phyloP scores from a whole-genome alignment of 768 basidiomycete species.

The Boletus eberwhitei region DNA sequence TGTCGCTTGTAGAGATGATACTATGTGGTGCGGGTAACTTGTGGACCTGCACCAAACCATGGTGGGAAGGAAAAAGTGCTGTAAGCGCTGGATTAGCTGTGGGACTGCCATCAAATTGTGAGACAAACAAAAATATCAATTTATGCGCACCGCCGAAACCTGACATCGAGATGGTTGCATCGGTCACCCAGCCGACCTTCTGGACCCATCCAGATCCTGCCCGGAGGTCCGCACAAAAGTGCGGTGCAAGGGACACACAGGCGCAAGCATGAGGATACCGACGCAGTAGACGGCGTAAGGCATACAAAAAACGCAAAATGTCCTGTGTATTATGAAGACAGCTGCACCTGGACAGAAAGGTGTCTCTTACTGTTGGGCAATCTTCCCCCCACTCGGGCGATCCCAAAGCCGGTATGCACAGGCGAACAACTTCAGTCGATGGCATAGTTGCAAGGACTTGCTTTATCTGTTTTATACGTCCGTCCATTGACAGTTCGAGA shows the following conservation, averaged over 20 bases:
- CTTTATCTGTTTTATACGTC: slow-evolving; percentile 32
- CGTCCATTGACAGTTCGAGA: slow-evolving; percentile 15
- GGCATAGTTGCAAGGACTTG: slow-evolving; percentile 25
- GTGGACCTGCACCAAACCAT: slow-evolving; percentile 80
- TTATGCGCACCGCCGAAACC: slow-evolving; percentile 71
- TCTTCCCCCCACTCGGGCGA: slow-evolving; percentile 70
- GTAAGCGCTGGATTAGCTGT: slow-evolving; percentile 76
- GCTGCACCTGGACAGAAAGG: background rate
- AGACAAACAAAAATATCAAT: background rate
- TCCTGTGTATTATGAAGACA: slow-evolving; percentile 41
- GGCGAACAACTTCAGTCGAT: slow-evolving; percentile 42
- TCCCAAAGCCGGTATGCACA: slow-evolving; percentile 63
- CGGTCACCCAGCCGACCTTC: slow-evolving; percentile 76
- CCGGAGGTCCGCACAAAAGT: slow-evolving; percentile 56
- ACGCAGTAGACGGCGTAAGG: slow-evolving; percentile 59
- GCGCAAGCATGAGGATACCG: slow-evolving; percentile 59
- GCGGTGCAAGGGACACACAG: slow-evolving; percentile 62
- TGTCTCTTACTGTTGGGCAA: slow-evolving; percentile 45
- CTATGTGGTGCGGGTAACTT: slow-evolving; percentile 72
- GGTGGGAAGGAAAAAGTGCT: slow-evolving; percentile 74
- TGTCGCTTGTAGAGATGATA: slow-evolving; percentile 75
- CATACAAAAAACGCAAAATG: slow-evolving; percentile 69
- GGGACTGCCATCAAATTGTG: slow-evolving; percentile 7
- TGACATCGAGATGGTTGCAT: slow-evolving; percentile 67
- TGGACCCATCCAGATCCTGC: slow-evolving; percentile 69